phyloP scores from a whole-genome alignment of 768 basidiomycete genomes.

The Auricularia sp. region DNA sequence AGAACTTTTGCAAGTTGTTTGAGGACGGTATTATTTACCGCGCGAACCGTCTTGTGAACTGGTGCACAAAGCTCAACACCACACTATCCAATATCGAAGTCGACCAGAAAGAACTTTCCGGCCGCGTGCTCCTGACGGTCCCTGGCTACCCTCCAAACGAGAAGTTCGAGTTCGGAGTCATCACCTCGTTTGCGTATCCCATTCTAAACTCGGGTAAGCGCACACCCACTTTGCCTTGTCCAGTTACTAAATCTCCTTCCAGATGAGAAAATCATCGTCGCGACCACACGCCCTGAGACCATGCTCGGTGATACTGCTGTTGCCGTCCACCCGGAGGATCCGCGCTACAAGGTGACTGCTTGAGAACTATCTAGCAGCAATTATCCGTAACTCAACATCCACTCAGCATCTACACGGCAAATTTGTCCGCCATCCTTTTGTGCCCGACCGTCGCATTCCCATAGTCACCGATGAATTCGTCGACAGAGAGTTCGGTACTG shows the following conservation, averaged over 20 bases:
- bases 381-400: background rate
- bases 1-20: conserved; percentile 83
- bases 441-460: conserved; percentile 66
- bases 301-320: conserved; percentile 98
- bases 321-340: conserved; percentile 90
- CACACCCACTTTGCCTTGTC: background rate
- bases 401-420: conserved; percentile 84
- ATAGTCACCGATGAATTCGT: conserved; percentile 76
- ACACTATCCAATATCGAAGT: conserved; percentile 98
- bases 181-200: conserved; percentile 91
- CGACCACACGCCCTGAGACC: conserved; percentile 96
- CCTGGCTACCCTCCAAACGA: conserved; percentile 95
- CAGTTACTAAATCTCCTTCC: conserved; percentile 1
- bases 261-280: conserved; percentile 89
- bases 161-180: conserved; percentile 91
- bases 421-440: conserved; percentile 81
- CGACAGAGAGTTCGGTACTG: conserved; percentile 94
- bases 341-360: conserved; percentile 62
- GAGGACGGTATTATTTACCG: conserved; percentile 91
- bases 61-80: conserved; percentile 94
- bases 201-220: conserved; percentile 71
- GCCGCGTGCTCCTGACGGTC: conserved; percentile 76
- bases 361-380: background rate
- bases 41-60: conserved; percentile 93
- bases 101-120: conserved; percentile 81